Conservation (phyloP, 148 eudicot species). For the Rheum nobile region DNA sequence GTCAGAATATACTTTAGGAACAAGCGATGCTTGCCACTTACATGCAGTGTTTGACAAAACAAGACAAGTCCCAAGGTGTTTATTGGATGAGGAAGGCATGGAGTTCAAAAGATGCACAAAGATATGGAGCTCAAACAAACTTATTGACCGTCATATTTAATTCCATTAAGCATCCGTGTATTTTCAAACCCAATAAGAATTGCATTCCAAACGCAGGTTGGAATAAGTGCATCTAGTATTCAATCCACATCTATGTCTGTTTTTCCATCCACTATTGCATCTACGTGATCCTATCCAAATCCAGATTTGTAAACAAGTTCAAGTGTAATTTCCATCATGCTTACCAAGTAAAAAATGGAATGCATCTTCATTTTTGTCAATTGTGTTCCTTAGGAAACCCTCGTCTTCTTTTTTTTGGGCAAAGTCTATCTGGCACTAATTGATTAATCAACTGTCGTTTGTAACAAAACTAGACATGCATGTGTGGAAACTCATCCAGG, state of each 20-base stretch:
- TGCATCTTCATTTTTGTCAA: neutral
- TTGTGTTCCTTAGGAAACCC: neutral
- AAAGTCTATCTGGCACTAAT: neutral
- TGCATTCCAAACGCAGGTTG: neutral
- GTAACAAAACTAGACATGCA: neutral
- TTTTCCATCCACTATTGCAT: neutral
- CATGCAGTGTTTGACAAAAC: neutral
- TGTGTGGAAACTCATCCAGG: neutral
- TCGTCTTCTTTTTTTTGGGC: neutral
- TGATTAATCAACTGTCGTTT: neutral
- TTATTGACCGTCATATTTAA: neutral
- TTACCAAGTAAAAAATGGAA: neutral
- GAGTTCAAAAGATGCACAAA: neutral
- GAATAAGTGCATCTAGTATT: neutral
- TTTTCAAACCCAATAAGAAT: neutral
- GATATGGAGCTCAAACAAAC: neutral
- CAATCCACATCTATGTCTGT: neutral
- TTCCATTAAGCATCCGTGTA: neutral
- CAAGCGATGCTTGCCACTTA: neutral
- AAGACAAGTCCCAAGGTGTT: neutral
- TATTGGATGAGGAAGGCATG: neutral
- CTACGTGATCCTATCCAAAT: neutral
- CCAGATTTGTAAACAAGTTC: neutral
- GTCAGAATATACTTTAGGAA: neutral
- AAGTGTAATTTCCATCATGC: neutral